Evolutionary conservation across 2,329 filamentous ascomycete genomes (phyloP), one percentile per base, ranked within the genome.

Genomic region (Fusarium goolgardi): DNA sequence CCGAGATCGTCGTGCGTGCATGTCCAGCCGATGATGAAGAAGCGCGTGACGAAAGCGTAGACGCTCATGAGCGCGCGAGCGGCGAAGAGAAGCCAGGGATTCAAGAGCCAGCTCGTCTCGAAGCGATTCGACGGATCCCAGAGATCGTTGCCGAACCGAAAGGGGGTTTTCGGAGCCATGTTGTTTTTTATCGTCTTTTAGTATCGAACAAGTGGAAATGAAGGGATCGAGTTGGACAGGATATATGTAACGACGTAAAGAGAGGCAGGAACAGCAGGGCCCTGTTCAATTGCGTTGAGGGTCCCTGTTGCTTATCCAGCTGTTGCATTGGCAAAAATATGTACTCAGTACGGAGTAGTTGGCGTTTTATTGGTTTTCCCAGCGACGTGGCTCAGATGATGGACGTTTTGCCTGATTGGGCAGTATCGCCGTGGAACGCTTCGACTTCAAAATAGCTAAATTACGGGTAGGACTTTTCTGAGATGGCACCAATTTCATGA

Each of bases 91-190:
- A 84, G 72, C 72, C 84, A 84, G 0, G 92, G 91, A 25, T 88
- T 79, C n/a, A 96, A 78, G 11, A 94, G 78, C 92, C 92, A 96
- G 16, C 92, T 96, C 18, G 92, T 96, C 77, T 89, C 87, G 80
- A 91, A 94, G 59, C 90, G 87, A 78, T 90, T 85, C 41, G 85
- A 81, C 9, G 84, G 84, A 74, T 88, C 85, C 81, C 82, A 87
- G 32, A 77, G 74, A 65, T 78, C 79, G 31, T 68, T 75, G 49
- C 80, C 79, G 50, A 84, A 81, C 55, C 74, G 72, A 70, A 84
- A 81, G 41, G 72, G 73, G 53, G 72, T 74, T 39, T 68, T 60
- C 45, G 47, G 49, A 35, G 63, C 62, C 73, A 75, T 75, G 46
- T 51, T 49, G 32, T 53, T 64, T 29, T 16, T 29, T 29, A 20